Evolutionary conservation across 768 basidiomycete species (phyloP), one percentile per base, ranked within the genome.

Genomic region (Kwoniella shandongensis): DNA sequence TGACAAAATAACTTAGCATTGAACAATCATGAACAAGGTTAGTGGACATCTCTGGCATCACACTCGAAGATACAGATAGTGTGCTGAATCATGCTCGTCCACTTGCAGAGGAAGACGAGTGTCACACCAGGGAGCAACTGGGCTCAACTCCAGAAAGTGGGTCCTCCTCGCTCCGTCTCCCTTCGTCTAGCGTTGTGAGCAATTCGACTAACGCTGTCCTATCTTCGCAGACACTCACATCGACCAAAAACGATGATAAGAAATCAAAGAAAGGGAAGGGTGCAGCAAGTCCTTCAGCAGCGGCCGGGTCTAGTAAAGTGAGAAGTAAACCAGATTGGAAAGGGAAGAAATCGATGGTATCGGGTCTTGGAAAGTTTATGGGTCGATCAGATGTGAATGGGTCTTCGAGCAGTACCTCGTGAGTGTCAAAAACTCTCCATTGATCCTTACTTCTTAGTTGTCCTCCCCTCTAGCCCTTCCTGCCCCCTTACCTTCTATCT

Each of bases 121-220:
- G 45, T 42, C 18, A 22, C 38, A 4, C 57, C 57, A 11, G 47
- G 57, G 22, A 53, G 57, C 39, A 59, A 59, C 40, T 59, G 57
- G 57, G 50, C 57, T 12, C 44, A 53, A 38, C 45, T 59, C 12
- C 44, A 52, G 20, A 52, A 47, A 22, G 57, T 53, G 36, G 27
- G 51, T 32, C 13, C 20, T 7, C 22, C 39, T n/a, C n/a, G n/a
- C n/a, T n/a, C 26, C n/a, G 13, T 22, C 2, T 38, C 40, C 15
- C 22, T 8, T 18, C 11, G 10, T 27, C 2, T 7, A 38, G 18
- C 26, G 13, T 39, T 5, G 13, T 29, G n/a, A n/a, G n/a, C 15
- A 36, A 10, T 22, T 5, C 4, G 22, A 44, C 8, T 36, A 39
- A 44, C 35, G 29, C 6, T 22, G 35, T 35, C 44, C 35, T 13